Base-by-base conservation (phyloP, 2,329 filamentous ascomycete species). In the Hymenotorrendiella dingleyae region DNA sequence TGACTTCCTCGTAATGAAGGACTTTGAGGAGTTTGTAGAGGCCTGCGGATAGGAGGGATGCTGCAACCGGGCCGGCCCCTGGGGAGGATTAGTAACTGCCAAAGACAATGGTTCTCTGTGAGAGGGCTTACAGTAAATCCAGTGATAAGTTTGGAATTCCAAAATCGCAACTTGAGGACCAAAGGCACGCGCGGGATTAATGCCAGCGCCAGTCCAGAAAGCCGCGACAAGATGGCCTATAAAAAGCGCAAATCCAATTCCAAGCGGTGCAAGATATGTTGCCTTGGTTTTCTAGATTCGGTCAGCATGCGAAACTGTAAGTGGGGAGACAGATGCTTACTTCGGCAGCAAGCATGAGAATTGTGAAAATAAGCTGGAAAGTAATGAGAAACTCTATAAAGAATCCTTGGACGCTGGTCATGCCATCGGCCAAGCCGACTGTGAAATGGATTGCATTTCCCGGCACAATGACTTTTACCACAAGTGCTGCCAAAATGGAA, bases 1-100 rank as follows among this genome's bases (percentile, higher is more conserved):
- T 71, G 9, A 66, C 68, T 65, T 69, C 69, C 58, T 70, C 62
- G 56, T 77, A 78, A 42, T 76, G 66, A 14, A 77, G 61, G 36
- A 64, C 55, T 58, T 74, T 74, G 46, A 79, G 62, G 9, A 72
- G 50, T 40, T 63, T 66, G 58, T 75, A 78, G 30, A 74, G 67
- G n/a, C 44, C 64, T 16, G 64, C 68, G 1, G 74, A 72, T 11
- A 78, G 54, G 6, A 72, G 44, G 0, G 69, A 50, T 0, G 75
- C 75, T 38, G 76, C 58, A 9, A 68, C 55, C 1, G 75, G 75
- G 0, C 74, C 75, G 5, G 78, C 50, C 69, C 52, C 54, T 67
- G 21, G 8, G 8, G 2, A 5, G 23, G n/a, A 29, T 28, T 28
- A 16, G 20, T 36, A n/a, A n/a, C n/a, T n/a, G n/a, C n/a, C n/a